A percentile compares a stretch with the other conserved stretches of the same genome.
Evolutionary conservation across 305 asterid species (phyloP).

Genomic region (Ruellia speciosa): DNA sequence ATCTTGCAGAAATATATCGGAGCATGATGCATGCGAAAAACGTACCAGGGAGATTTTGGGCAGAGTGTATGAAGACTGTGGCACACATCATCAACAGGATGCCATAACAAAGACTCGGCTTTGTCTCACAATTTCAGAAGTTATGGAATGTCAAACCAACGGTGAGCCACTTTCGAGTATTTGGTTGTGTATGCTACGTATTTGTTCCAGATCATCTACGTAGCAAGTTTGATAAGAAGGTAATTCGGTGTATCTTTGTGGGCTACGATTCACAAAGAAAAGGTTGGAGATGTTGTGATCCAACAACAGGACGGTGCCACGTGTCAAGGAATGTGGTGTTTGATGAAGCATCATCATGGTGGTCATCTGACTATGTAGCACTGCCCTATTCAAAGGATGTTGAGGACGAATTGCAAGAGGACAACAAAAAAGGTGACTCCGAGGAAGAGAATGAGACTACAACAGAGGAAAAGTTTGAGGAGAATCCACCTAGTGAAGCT

Average conservation of each 20-base stretch:
- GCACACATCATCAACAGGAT: neutral
- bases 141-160: slow-evolving; percentile 4
- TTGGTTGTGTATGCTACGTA: neutral
- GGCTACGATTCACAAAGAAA: neutral
- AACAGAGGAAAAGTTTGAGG: too few species aligned
- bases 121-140: slow-evolving; percentile 3
- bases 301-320: neutral
- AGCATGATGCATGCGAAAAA: slow-evolving; percentile 9
- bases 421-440: too few species aligned
- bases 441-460: too few species aligned
- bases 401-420: slow-evolving; percentile 3
- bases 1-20: neutral
- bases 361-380: neutral
- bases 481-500: too few species aligned
- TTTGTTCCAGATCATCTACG: neutral
- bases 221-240: neutral
- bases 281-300: slow-evolving; percentile 11
- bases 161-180: neutral
- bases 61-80: neutral
- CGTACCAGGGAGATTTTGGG: slow-evolving; percentile 8
- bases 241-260: neutral
- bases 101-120: slow-evolving; percentile 4
- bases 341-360: slow-evolving; percentile 20
- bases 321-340: slow-evolving; percentile 14
- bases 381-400: neutral